Evolutionary conservation across 1,284 basidiomycete species (phyloP), one percentile per base, ranked within the genome.

Genomic region (Bjerkandera adusta): DNA sequence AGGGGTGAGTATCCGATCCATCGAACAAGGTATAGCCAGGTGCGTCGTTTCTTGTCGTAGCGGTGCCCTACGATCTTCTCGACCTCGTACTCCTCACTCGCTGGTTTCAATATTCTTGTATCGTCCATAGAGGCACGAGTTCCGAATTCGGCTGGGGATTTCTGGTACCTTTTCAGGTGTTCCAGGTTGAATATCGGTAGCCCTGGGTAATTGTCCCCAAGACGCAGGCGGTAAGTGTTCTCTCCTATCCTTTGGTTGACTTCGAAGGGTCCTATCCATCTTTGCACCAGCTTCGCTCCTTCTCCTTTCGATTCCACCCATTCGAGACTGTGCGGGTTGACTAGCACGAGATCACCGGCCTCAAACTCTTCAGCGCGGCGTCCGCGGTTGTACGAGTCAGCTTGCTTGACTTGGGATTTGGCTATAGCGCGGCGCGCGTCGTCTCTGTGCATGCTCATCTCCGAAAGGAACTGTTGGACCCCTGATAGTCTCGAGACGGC

Each of bases 251-350:
- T 43, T 36, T 66, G 53, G 7, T 57, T 37, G 0, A 70, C 50
- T 33, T 59, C 57, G 47, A 69, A 70, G 0, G 67, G 69, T 6
- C 68, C 68, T 0, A 65, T 56, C 7, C 49, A 49, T 1, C 60
- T 33, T n/a, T 61, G 57, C 0, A 64, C 51, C 3, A 71, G 50
- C 43, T 70, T 69, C 3, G 33, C 38, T 5, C 65, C 65, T 25
- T 55, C 52, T 2, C 65, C 61, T 51, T 62, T 52, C n/a, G 39
- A 16, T 34, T 64, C 48, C 0, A 52, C 44, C 29, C 61, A 48
- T 42, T 67, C 43, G 12, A 66, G 40, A 0, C 53, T 51, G 38
- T 66, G 61, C 3, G 66, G 64, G 32, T 67, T 67, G 1, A 68
- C 50, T 1, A 67, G 48, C 0, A 65, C 66, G 6, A 33, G 27